Evolutionary conservation across 768 basidiomycete genomes (phyloP).

Genomic region (Candolleomyces eurysporus): DNA sequence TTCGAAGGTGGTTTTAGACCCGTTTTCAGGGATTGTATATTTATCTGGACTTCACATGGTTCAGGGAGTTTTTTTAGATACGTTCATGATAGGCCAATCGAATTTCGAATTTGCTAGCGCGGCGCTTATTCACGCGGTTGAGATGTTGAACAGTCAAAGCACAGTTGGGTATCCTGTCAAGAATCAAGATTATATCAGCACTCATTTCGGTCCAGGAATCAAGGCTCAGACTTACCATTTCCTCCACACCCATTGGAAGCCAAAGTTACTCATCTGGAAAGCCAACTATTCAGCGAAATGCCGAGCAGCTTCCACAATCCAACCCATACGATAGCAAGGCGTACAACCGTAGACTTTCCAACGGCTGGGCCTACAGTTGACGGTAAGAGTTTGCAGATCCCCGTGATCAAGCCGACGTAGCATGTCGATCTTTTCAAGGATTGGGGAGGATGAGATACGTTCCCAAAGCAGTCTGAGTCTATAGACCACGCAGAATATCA

Average conservation of each 20-base stretch:
- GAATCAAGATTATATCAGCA: background rate
- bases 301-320: conserved; percentile 78
- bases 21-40: conserved; percentile 61
- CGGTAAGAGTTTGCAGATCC: conserved; percentile 92
- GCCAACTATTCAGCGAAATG: conserved; percentile 95
- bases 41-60: conserved; percentile 68
- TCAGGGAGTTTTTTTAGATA: conserved; percentile 83
- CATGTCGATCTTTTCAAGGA: conserved; percentile 78
- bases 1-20: conserved; percentile 78
- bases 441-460: conserved; percentile 73
- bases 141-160: conserved; percentile 74
- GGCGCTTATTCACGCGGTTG: conserved; percentile 81
- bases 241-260: conserved; percentile 96
- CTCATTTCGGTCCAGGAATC: background rate
- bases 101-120: conserved; percentile 88
- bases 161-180: conserved; percentile 80
- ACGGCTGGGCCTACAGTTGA: conserved; percentile 93
- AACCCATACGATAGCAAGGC: conserved; percentile 75
- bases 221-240: too few relatives aligned
- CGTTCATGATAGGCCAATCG: conserved; percentile 93
- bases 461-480: conserved; percentile 78
- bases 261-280: conserved; percentile 96
- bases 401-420: conserved; percentile 85
- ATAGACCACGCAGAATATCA: conserved; percentile 4
- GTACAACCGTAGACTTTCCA: conserved; percentile 93